Percentiles rank a stretch among this genome's conserved stretches.
These are phyloP conservation scores for Xylariomycetidae sp. DNA, from an alignment of 2,329 filamentous ascomycete species.

Conservation along the genomic window DNA sequence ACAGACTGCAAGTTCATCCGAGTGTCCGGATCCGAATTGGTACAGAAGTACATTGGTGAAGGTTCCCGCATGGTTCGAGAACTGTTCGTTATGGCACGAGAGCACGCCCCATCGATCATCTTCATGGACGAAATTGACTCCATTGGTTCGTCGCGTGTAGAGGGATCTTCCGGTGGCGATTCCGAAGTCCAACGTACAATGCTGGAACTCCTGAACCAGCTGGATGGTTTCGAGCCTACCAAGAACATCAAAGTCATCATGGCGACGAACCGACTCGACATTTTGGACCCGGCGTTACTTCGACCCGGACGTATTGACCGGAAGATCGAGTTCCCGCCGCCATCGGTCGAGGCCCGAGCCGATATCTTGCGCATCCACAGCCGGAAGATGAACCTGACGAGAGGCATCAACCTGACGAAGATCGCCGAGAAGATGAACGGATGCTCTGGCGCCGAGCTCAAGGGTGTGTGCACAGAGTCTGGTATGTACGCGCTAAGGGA, in stretches of 20 bases:
- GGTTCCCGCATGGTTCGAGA: constrained; percentile 98
- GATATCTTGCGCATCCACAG: constrained; percentile 98
- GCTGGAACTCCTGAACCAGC: constrained; percentile 95
- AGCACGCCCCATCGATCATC: constrained; percentile 97
- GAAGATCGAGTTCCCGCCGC: constrained; percentile 98
- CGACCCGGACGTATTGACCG: constrained; percentile 96
- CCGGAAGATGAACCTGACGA: constrained; percentile 95
- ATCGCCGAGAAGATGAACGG: constrained; percentile 99
- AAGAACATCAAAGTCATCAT: constrained; percentile 99
- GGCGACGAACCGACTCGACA: constrained; percentile 97
- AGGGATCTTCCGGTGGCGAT: constrained; percentile 90
- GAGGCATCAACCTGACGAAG: constrained; percentile 96
- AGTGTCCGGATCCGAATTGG: constrained; percentile 90
- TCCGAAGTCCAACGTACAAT: constrained; percentile 98
- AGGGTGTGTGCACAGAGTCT: constrained; percentile 97
- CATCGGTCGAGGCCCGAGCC: constrained; percentile 90
- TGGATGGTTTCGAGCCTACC: constrained; percentile 96
- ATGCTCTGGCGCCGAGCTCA: constrained; percentile 93
- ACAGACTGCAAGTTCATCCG: constrained; percentile 99
- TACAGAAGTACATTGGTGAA: constrained; percentile 99
- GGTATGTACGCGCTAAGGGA: constrained; percentile 98
- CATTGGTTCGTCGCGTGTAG: constrained; percentile 94
- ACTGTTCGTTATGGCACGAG: constrained; percentile 97
- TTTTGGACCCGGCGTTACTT: constrained; percentile 88
- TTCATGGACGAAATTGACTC: constrained; percentile 99